phyloP scores from a whole-genome alignment of 257 asterid species.

The Solanum habrochaites region DNA sequence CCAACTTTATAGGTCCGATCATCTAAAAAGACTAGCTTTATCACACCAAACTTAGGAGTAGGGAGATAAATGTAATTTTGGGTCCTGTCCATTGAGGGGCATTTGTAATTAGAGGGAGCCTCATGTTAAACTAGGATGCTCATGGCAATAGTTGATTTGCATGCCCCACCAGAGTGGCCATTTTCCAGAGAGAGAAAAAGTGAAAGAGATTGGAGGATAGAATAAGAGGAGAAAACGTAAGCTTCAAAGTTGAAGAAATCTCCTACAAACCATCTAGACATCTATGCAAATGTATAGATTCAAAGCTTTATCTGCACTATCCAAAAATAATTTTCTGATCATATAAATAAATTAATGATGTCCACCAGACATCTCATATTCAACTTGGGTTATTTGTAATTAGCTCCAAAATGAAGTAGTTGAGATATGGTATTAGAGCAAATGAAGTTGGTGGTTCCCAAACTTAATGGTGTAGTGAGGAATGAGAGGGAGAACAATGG shows the following conservation, averaged over 20 bases:
- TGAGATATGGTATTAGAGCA: not conserved
- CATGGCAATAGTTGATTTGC: not conserved
- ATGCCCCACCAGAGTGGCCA: not conserved
- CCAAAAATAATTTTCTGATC: not conserved
- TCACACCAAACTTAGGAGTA: not conserved
- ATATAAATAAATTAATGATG: not conserved
- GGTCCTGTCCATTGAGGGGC: not conserved
- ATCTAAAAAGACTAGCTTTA: not conserved
- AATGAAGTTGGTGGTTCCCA: not conserved
- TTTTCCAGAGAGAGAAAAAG: not conserved
- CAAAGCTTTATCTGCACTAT: not conserved
- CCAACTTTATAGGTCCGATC: not conserved
- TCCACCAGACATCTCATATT: not conserved
- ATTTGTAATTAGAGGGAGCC: not conserved
- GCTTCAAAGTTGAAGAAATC: not conserved
- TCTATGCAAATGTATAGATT: not conserved
- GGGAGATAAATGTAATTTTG: not conserved
- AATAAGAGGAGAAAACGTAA: not conserved
- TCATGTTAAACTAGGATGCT: not conserved
- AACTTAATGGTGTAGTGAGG: not conserved
- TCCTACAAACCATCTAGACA: not conserved
- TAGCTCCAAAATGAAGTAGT: not conserved
- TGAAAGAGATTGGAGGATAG: not conserved
- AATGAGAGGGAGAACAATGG: not conserved
- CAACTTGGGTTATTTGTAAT: not conserved